A percentile compares a stretch with the other conserved stretches of the same genome.
These are phyloP conservation scores for Psidium friedrichsthalianum DNA, from an alignment of 345 rosid species.

Conservation along the genomic window DNA sequence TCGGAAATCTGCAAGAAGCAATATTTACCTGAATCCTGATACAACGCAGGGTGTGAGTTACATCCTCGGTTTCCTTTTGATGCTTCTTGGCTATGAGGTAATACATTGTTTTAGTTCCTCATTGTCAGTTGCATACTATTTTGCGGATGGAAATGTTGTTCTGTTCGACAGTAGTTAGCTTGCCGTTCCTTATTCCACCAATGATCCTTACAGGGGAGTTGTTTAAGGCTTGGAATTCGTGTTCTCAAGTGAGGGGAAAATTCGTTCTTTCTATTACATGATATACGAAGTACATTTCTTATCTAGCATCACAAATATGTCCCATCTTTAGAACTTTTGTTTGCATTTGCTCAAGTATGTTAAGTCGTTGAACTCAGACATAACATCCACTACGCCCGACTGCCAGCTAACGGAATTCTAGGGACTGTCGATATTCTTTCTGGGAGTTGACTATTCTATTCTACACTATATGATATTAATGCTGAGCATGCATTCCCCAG, in stretches of 20 bases:
- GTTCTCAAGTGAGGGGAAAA: conserved; percentile 51
- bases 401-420: background rate
- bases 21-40: conserved; percentile 75
- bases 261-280: background rate
- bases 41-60: conserved; percentile 58
- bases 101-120: background rate
- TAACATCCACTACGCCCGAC: background rate
- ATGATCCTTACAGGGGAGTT: conserved; percentile 96
- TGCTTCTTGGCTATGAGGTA: background rate
- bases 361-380: background rate
- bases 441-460: background rate
- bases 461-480: background rate
- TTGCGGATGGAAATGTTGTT: conserved; percentile 90
- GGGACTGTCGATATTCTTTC: background rate
- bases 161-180: conserved; percentile 89
- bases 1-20: conserved; percentile 93
- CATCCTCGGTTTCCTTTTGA: background rate
- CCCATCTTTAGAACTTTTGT: background rate
- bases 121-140: background rate
- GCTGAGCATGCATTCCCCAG: background rate
- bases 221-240: conserved; percentile 86
- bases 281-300: background rate
- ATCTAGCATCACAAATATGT: background rate
- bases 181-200: conserved; percentile 85
- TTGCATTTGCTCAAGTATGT: background rate